Evolutionary conservation across 2,329 filamentous ascomycete genomes (phyloP).

Genomic region (Alternaria tenuissima): DNA sequence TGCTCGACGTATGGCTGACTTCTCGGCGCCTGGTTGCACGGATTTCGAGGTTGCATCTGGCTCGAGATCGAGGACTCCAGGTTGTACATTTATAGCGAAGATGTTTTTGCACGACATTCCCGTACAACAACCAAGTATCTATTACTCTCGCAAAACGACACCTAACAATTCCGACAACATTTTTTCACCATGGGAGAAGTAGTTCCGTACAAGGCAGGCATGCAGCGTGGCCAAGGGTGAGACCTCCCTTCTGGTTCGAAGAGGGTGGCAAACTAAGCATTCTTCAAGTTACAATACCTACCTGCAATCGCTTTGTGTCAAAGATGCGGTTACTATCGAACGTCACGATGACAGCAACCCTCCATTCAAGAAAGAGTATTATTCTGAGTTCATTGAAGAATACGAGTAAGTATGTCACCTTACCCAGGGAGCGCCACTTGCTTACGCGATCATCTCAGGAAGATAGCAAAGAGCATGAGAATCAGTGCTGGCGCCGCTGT

Average conservation of each 20-base stretch:
- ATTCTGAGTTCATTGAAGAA: not conserved
- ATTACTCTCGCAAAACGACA: not conserved
- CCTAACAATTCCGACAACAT: not conserved
- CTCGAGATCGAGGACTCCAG: not conserved
- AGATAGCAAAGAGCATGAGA: not conserved
- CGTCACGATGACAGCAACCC: not conserved
- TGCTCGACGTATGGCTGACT: too few species aligned
- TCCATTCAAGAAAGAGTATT: not conserved
- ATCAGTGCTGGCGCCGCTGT: conserved; percentile 3
- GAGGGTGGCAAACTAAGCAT: not conserved
- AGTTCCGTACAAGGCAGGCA: not conserved
- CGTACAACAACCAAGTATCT: not conserved
- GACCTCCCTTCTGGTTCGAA: not conserved
- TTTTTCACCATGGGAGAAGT: not conserved
- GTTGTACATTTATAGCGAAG: not conserved
- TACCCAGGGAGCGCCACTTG: not conserved
- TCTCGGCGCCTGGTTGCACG: not conserved
- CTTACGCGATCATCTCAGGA: not conserved
- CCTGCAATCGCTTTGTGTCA: not conserved
- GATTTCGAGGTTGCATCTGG: too few species aligned
- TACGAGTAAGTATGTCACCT: not conserved
- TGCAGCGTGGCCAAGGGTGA: not conserved
- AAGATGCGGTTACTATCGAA: not conserved
- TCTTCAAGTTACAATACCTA: not conserved
- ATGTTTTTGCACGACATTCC: not conserved